Percentiles rank a stretch among this genome's conserved stretches.
phyloP scores from a whole-genome alignment of 345 rosid species.

The Diplotaxis tenuifolia region DNA sequence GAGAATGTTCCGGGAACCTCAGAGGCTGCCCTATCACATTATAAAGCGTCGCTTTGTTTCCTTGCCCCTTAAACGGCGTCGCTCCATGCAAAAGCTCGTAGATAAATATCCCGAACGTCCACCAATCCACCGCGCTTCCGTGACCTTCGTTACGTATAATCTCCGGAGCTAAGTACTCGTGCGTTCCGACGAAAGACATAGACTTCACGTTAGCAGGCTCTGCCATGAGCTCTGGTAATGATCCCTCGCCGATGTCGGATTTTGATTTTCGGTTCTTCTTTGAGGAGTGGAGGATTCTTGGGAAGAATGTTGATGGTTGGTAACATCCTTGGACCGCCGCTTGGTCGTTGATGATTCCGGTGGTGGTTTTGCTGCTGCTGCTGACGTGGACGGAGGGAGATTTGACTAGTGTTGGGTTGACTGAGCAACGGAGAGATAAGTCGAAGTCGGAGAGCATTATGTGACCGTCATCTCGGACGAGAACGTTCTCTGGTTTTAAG shows the following conservation, averaged over 20 bases:
- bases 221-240: slow-evolving; percentile 66
- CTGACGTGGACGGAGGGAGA: slow-evolving; percentile 46
- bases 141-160: slow-evolving; percentile 62
- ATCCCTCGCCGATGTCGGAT: slow-evolving; percentile 45
- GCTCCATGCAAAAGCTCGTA: slow-evolving; percentile 55
- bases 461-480: slow-evolving; percentile 67
- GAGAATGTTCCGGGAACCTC: slow-evolving; percentile 53
- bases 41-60: slow-evolving; percentile 49
- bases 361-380: slow-evolving; percentile 22
- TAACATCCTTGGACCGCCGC: slow-evolving; percentile 30
- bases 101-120: slow-evolving; percentile 65
- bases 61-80: slow-evolving; percentile 64
- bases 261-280: slow-evolving; percentile 55
- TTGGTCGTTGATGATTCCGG: not conserved
- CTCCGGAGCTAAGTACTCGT: slow-evolving; percentile 65
- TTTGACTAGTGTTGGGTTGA: slow-evolving; percentile 68
- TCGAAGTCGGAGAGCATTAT: slow-evolving; percentile 68
- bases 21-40: slow-evolving; percentile 58
- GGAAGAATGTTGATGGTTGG: slow-evolving; percentile 36
- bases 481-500: slow-evolving; percentile 63
- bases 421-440: slow-evolving; percentile 57
- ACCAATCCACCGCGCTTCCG: slow-evolving; percentile 76
- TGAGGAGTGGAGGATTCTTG: slow-evolving; percentile 37
- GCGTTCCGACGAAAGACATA: slow-evolving; percentile 74
- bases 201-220: slow-evolving; percentile 61